Conservation (phyloP, 139 green algal species). For the Picochlorum sp. region DNA sequence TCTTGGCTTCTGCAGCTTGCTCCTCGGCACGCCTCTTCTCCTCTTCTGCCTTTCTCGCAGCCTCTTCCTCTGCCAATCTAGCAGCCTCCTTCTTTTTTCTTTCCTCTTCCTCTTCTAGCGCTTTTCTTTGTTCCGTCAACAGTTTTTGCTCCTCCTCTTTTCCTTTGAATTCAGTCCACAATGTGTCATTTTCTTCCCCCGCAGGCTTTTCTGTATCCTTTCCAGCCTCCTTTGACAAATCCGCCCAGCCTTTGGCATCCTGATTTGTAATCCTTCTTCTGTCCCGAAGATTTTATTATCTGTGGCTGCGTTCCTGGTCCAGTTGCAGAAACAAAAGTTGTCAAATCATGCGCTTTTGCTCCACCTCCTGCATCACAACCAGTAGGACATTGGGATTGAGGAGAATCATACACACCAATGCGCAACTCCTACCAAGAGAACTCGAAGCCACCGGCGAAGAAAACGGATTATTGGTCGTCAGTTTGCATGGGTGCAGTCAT, state of each 20-base stretch:
- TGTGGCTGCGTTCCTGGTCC: conserved; percentile 25
- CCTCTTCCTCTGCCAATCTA: background rate
- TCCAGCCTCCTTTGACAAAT: conserved; percentile 15
- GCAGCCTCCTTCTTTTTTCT: background rate
- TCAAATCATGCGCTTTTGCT: conserved; percentile 16
- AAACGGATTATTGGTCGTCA: too few species aligned
- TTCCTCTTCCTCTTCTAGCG: conserved; percentile 20
- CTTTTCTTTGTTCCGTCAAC: conserved; percentile 40
- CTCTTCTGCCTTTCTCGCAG: background rate
- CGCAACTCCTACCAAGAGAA: background rate
- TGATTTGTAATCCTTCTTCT: conserved; percentile 42
- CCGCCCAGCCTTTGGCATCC: conserved; percentile 35
- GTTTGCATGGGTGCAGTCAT: too few species aligned
- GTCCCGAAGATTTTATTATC: conserved; percentile 24
- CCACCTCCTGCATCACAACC: conserved; percentile 3
- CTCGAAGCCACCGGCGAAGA: background rate
- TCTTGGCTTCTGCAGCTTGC: background rate
- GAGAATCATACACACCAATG: conserved; percentile 1
- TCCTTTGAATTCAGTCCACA: conserved; percentile 42
- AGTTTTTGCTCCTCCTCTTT: conserved; percentile 31
- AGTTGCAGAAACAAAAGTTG: conserved; percentile 43
- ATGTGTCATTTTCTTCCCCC: conserved; percentile 25
- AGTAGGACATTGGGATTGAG: background rate
- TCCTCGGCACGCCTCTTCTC: background rate
- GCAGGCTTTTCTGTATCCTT: background rate